Percentiles rank a stretch among this genome's conserved stretches.
These are phyloP conservation scores for Macrophomina tecta DNA, from an alignment of 2,329 filamentous ascomycete species.

Conservation along the genomic window DNA sequence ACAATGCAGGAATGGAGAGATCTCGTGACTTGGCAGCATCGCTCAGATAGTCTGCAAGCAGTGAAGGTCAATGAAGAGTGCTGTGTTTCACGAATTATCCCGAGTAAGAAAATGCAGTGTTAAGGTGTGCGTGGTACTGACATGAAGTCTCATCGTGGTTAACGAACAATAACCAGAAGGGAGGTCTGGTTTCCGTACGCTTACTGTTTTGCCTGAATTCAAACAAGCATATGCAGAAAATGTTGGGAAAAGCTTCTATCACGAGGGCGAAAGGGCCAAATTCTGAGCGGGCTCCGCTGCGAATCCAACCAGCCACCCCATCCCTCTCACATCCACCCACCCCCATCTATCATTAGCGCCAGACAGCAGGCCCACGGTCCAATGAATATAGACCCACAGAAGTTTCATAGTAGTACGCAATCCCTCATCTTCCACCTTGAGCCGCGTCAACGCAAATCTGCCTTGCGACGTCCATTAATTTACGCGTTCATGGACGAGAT, in stretches of 20 bases:
- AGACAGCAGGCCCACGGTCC: neutral
- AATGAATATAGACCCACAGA: no score
- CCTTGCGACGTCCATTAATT: no score
- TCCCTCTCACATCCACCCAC: neutral
- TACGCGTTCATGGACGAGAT: no score
- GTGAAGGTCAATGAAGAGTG: slow-evolving; percentile 1
- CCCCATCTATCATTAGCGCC: neutral
- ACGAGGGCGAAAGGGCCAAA: no score
- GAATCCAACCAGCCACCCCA: neutral
- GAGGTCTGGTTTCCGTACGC: neutral
- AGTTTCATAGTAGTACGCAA: no score
- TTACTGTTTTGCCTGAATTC: no score
- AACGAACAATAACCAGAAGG: neutral
- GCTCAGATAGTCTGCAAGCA: neutral
- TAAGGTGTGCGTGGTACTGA: no score
- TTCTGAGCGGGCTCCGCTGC: neutral
- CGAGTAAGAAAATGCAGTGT: neutral
- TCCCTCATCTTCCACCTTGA: no score
- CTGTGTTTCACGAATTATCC: neutral
- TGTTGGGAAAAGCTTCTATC: no score
- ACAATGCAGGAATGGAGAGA: slow-evolving; percentile 5
- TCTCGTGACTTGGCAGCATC: neutral
- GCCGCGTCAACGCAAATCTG: no score
- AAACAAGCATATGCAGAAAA: no score
- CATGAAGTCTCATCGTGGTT: no score